Base-by-base conservation (phyloP, 2,329 filamentous ascomycete species). In the Bipolaris gigantea region DNA sequence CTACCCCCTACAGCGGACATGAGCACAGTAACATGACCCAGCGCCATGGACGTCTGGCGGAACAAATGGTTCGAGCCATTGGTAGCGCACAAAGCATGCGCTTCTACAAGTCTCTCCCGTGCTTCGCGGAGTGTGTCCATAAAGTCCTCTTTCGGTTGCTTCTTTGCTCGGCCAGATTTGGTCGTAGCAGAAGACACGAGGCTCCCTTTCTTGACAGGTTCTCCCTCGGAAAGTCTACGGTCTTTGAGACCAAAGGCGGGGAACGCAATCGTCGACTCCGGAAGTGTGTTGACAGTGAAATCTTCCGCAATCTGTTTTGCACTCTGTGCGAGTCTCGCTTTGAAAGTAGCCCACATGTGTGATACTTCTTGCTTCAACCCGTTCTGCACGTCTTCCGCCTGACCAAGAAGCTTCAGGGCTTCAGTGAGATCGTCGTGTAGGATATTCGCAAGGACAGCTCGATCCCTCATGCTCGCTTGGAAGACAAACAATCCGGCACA, bases 251-350 rank as follows among this genome's bases (percentile, higher is more conserved):
- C 65, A 19, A 93, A 79, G 0, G 90, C 86, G 1, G 92, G 91
- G 55, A 93, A 88, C 0, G 92, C 95, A 23, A 97, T 86, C 0
- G 92, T 96, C 0, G 94, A 97, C 66, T 99, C 94, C 41, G 93
- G 90, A 15, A 97, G 83, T 9, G 93, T 89, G 16, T 90, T 95
- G 72, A 93, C 95, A 3, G 94, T 88, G 2, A 92, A 87, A 73
- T 96, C 90, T 4, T 83, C 82, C 11, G 86, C 83, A 79, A 96
- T 89, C 65, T 88, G 82, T 42, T 88, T 84, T 64, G 89, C 80
- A 57, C 87, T 89, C 71, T 88, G 83, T 15, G 85, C 81, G 55
- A 91, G 79, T 39, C 89, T 82, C 41, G 88, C 85, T 49, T 85
- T 85, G 18, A 89, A 89, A 53, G 84, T 84, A 10, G 85, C 80